Base-by-base conservation (phyloP, 2,329 filamentous ascomycete genomes). In the Phaeophleospora eucalypticola region DNA sequence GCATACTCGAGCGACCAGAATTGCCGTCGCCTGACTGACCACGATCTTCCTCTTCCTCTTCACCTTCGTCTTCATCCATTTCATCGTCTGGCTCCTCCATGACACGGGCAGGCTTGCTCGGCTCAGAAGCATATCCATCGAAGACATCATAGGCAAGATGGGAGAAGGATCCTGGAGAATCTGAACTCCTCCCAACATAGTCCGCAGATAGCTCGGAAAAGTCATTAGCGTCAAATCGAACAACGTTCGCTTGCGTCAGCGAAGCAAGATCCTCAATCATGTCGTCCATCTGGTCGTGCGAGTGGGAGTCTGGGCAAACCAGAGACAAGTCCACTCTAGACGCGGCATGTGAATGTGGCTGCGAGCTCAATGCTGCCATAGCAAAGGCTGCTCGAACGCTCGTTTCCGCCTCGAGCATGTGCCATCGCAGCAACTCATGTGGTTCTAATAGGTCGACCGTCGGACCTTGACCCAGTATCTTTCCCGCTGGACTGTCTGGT, bases 161-260 rank as follows among this genome's bases (percentile, higher is more conserved):
- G 4, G 45, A 79, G 63, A 48, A 74, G 63, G 51, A 73, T 61
- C 55, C 77, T 57, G 43, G 71, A 60, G 70, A 51, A 50, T 77
- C 74, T 58, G 86, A 54, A 4, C 52, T 49, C n/a, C 55, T 81
- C 3, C 83, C 84, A 8, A 90, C 67, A 58, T 89, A 88, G 36
- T 80, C 75, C 2, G 83, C 84, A 0, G 84, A 75, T 19, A 93
- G 71, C 41, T 83, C 76, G 2, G 84, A 84, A 43, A 94, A 69
- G 59, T 86, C 83, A 52, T 83, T 78, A 1, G 87, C 81, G 59
- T 83, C 79, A 9, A 94, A 63, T 16, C 79, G 76, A 24, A 93
- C 69, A 2, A 91, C 61, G 54, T 91, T 82, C 2, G 86, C 83
- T 4, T 70, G 71, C 4, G 86, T 69, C 27, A 81, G 75, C 10